phyloP scores from a whole-genome alignment of 2,329 filamentous ascomycete genomes.

The Clonostachys rhizophaga region DNA sequence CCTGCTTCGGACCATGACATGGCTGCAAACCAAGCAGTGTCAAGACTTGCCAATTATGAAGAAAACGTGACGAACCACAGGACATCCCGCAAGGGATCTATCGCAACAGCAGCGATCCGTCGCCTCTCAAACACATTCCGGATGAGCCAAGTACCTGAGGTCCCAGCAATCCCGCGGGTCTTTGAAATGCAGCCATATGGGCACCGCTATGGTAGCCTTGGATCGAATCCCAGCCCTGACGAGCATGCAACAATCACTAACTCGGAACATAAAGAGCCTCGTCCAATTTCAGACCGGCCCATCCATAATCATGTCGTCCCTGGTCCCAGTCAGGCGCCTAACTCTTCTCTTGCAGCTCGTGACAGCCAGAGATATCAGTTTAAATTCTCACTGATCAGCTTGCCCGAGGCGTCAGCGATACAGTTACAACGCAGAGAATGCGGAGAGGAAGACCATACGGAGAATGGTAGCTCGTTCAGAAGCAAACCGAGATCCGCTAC shows the following conservation, averaged over 20 bases:
- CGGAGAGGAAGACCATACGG: conserved; percentile 30
- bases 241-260: background rate
- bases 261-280: background rate
- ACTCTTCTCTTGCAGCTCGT: conserved; percentile 14
- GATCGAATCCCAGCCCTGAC: conserved; percentile 9
- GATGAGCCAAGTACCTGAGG: background rate
- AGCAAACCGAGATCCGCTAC: conserved; percentile 19
- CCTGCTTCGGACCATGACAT: background rate
- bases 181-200: conserved; percentile 14
- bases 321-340: conserved; percentile 11
- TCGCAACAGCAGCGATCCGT: conserved; percentile 13
- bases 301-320: conserved; percentile 13
- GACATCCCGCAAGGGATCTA: conserved; percentile 1
- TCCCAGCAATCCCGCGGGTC: background rate
- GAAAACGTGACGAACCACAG: background rate
- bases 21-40: too few species aligned
- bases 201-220: conserved; percentile 22
- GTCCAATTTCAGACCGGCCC: conserved; percentile 13
- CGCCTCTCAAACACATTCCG: conserved; percentile 18
- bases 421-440: conserved; percentile 22
- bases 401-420: conserved; percentile 26
- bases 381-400: conserved; percentile 27
- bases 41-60: too few species aligned
- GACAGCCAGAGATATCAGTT: conserved; percentile 16
- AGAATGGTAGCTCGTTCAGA: conserved; percentile 17